Evolutionary conservation across 805 yeast genomes (phyloP).

Genomic region (Candida odintsovae): DNA sequence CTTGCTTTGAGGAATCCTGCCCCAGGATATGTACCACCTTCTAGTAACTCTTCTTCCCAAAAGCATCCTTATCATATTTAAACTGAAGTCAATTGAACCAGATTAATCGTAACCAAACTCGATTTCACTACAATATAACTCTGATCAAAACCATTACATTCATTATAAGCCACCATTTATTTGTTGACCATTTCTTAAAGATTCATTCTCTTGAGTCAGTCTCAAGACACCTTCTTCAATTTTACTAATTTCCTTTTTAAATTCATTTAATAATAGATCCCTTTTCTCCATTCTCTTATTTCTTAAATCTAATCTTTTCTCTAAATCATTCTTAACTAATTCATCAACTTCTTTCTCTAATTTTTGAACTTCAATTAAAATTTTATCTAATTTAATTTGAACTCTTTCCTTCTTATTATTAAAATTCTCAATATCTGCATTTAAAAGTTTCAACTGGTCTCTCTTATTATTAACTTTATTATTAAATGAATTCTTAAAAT

Average conservation of each 20-base stretch:
- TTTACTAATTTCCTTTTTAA: slow-evolving; percentile 21
- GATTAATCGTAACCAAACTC: too few species aligned
- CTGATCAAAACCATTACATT: not conserved
- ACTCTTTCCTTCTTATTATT: slow-evolving; percentile 29
- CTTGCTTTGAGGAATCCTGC: too few species aligned
- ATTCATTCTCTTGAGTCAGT: slow-evolving; percentile 16
- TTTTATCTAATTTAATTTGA: slow-evolving; percentile 25
- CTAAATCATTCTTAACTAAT: slow-evolving; percentile 11
- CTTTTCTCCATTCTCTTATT: slow-evolving; percentile 18
- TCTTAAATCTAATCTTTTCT: slow-evolving; percentile 14
- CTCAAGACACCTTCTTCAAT: slow-evolving; percentile 13
- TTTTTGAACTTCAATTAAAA: slow-evolving; percentile 15
- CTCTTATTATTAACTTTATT: slow-evolving; percentile 20
- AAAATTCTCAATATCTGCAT: slow-evolving; percentile 25
- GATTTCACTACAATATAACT: too few species aligned
- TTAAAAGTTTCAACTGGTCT: slow-evolving; percentile 20
- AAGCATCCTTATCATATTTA: too few species aligned
- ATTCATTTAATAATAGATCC: slow-evolving; percentile 17
- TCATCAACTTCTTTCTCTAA: slow-evolving; percentile 12
- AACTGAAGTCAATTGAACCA: too few species aligned
- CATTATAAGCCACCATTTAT: not conserved
- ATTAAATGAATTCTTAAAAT: slow-evolving; percentile 26
- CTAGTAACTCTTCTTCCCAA: too few species aligned
- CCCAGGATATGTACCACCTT: too few species aligned
- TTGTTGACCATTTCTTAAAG: slow-evolving; percentile 4